phyloP scores from a whole-genome alignment of 345 rosid genomes.

The Dovyalis caffra region DNA sequence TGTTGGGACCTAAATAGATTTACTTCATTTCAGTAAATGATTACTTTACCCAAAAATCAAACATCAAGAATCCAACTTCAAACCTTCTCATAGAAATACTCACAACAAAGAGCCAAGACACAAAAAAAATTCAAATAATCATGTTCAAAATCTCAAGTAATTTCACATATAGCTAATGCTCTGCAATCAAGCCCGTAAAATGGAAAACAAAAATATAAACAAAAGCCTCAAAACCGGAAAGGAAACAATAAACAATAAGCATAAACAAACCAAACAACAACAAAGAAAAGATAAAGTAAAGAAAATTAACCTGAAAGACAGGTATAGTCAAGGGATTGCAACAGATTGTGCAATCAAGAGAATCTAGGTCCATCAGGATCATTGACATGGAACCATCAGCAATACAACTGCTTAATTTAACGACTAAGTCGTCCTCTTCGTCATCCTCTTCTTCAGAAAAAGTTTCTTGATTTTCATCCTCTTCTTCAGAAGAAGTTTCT shows the following conservation, averaged over 20 bases:
- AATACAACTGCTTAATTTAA: too few relatives aligned
- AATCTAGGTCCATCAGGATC: slow-evolving; percentile 49
- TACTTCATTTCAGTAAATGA: too few relatives aligned
- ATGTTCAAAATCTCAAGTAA: not conserved
- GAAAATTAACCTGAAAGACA: slow-evolving; percentile 45
- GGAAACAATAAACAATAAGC: not conserved
- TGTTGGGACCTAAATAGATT: too few relatives aligned
- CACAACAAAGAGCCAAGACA: not conserved
- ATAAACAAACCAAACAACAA: not conserved
- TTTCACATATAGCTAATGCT: not conserved
- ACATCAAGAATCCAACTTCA: not conserved
- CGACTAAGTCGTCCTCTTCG: not conserved
- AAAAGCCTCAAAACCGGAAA: not conserved
- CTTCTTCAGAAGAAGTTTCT: slow-evolving; percentile 6
- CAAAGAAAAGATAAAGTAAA: too few relatives aligned
- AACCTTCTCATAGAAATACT: not conserved
- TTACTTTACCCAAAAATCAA: not conserved
- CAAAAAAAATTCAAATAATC: not conserved
- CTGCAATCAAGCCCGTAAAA: not conserved
- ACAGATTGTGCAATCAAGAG: slow-evolving; percentile 57
- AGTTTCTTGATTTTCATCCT: too few relatives aligned
- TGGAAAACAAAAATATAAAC: not conserved
- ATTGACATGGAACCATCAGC: slow-evolving; percentile 15
- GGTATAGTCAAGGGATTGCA: slow-evolving; percentile 46
- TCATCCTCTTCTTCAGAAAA: not conserved